Percentiles rank a stretch among this genome's conserved stretches.
These are phyloP conservation scores for Candida sp. DNA, from an alignment of 1,139 yeast species.

Conservation along the genomic window DNA sequence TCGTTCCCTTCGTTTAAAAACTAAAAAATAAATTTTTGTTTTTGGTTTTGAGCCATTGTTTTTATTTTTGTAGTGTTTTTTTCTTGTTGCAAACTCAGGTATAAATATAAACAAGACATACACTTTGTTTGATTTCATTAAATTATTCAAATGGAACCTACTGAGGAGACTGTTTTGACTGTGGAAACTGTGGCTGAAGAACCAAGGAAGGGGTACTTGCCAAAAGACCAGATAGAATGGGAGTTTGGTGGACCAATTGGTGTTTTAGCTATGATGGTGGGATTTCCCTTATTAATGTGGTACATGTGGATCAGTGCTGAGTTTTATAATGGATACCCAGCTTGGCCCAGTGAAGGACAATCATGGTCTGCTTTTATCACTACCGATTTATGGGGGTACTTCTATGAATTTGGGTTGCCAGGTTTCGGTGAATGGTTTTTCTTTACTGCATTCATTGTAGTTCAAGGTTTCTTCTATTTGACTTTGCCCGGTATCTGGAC, in stretches of 20 bases:
- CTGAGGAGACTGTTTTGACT: not conserved
- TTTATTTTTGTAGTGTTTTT: not conserved
- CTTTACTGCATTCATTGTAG: conserved; percentile 66
- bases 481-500: conserved; percentile 96
- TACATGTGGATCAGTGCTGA: conserved; percentile 94
- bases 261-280: conserved; percentile 87
- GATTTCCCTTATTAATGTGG: conserved; percentile 92
- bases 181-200: conserved; percentile 2
- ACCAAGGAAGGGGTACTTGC: conserved; percentile 25
- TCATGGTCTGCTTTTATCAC: conserved; percentile 50
- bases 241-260: conserved; percentile 98
- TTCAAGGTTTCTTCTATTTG: conserved; percentile 74
- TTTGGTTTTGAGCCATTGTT: not conserved
- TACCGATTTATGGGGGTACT: conserved; percentile 41
- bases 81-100: not conserved
- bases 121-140: too few relatives aligned
- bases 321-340: conserved; percentile 71
- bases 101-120: not conserved
- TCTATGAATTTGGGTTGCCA: conserved; percentile 65
- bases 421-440: conserved; percentile 61
- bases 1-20: not conserved
- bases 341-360: conserved; percentile 65
- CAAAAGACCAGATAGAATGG: conserved; percentile 51
- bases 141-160: not conserved
- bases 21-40: not conserved